phyloP scores from a whole-genome alignment of 2,329 filamentous ascomycete species.

The Trichothecium roseum region DNA sequence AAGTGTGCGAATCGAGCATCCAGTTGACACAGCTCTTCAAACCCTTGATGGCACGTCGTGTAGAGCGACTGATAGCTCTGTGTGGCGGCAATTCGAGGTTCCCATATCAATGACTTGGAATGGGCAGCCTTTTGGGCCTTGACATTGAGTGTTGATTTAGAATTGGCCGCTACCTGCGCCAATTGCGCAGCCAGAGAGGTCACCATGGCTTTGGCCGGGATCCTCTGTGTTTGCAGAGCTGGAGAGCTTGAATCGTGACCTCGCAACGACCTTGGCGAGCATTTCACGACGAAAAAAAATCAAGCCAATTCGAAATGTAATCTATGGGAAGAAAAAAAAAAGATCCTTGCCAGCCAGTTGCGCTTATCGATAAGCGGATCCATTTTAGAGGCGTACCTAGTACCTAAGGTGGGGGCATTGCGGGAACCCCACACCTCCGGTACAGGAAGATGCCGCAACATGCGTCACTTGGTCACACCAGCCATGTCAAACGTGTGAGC shows the following conservation, averaged over 20 bases:
- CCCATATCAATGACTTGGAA: constrained; percentile 91
- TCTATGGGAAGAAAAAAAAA: no score
- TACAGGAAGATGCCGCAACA: no score
- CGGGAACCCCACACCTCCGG: no score
- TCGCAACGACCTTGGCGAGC: no score
- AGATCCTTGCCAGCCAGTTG: no score
- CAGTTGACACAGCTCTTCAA: constrained; percentile 79
- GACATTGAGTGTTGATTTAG: constrained; percentile 81
- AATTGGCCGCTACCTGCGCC: constrained; percentile 81
- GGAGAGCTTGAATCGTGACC: background rate
- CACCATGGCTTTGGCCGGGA: constrained; percentile 45
- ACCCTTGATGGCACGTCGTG: constrained; percentile 78
- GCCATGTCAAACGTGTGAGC: no score
- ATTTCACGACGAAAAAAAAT: no score
- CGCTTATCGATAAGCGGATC: no score
- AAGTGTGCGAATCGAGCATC: constrained; percentile 72
- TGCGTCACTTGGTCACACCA: no score
- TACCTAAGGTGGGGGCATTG: no score
- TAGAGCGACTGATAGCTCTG: constrained; percentile 90
- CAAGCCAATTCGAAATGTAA: no score
- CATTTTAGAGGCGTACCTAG: no score
- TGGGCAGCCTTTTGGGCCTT: constrained; percentile 89
- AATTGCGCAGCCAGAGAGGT: constrained; percentile 88
- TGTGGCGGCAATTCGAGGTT: constrained; percentile 68
- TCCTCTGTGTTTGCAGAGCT: background rate